Percentiles rank a stretch among this genome's conserved stretches.
phyloP scores from a whole-genome alignment of 305 asterid species.

The Ruellia speciosa region DNA sequence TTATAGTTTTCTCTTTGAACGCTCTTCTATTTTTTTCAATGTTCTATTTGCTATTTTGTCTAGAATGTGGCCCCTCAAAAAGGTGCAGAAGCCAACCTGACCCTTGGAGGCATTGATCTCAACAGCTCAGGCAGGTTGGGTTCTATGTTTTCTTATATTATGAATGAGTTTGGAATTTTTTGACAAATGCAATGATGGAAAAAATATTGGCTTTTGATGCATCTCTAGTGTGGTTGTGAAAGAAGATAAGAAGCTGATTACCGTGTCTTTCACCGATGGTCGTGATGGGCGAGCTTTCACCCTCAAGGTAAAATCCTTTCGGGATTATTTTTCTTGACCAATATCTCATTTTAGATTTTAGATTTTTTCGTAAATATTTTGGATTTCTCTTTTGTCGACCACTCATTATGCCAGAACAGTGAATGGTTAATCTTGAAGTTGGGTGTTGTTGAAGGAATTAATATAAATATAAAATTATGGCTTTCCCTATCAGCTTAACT shows the following conservation, averaged over 20 bases:
- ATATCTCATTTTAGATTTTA: not conserved
- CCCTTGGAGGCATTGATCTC: slow-evolving; percentile 99
- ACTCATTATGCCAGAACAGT: no score
- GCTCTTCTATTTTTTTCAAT: not conserved
- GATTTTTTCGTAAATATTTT: not conserved
- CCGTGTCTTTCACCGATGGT: slow-evolving; percentile 90
- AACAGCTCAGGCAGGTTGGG: slow-evolving; percentile 99
- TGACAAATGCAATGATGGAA: slow-evolving; percentile 10
- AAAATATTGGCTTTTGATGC: slow-evolving; percentile 24
- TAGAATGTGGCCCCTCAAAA: slow-evolving; percentile 78
- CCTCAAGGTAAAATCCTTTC: slow-evolving; percentile 62
- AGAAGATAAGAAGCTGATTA: slow-evolving; percentile 91
- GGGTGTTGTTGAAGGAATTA: no score
- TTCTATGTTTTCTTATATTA: slow-evolving; percentile 7
- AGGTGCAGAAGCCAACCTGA: slow-evolving; percentile 81
- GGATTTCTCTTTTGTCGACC: no score
- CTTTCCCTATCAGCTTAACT: no score
- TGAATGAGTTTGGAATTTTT: slow-evolving; percentile 11
- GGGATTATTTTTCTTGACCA: not conserved
- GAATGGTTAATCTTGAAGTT: no score
- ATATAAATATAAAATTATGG: no score
- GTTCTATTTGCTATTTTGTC: slow-evolving; percentile 8
- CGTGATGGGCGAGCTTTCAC: slow-evolving; percentile 98
- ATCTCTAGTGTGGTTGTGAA: slow-evolving; percentile 83
- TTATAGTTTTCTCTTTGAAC: not conserved